Evolutionary conservation across 2,329 filamentous ascomycete species (phyloP).

Genomic region (Pseudogymnoascus sp.): DNA sequence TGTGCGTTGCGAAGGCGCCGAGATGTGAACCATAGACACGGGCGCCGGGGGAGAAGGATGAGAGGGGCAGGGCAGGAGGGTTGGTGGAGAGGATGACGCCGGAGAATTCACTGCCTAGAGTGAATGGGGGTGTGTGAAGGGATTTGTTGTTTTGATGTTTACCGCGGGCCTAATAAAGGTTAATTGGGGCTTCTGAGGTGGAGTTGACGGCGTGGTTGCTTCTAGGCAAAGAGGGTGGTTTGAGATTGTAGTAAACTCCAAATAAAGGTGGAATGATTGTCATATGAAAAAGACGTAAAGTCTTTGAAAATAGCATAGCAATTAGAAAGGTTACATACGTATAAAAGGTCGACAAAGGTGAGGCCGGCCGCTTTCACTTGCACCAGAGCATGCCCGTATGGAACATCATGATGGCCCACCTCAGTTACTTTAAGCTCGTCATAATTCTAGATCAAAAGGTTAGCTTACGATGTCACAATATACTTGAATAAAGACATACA

Average conservation of each 20-base stretch:
- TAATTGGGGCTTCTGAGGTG: not conserved
- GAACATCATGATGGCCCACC: constrained; percentile 27
- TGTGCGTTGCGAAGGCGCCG: constrained; percentile 45
- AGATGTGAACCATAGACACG: constrained; percentile 44
- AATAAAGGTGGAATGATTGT: not conserved
- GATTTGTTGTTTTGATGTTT: constrained; percentile 51
- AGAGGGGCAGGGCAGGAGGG: constrained; percentile 28
- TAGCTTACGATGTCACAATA: constrained; percentile 14
- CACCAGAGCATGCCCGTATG: constrained; percentile 33
- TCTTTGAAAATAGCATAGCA: not conserved
- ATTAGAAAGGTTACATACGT: constrained; percentile 27
- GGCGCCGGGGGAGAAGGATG: constrained; percentile 36
- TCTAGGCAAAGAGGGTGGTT: not conserved
- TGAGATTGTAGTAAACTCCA: not conserved
- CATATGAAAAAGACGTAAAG: not conserved
- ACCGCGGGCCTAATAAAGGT: constrained; percentile 35
- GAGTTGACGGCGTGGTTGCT: not conserved
- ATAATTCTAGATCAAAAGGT: constrained; percentile 17
- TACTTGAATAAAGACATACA: constrained; percentile 19
- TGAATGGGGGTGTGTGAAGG: constrained; percentile 49
- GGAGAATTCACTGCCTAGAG: constrained; percentile 51
- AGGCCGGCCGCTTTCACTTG: constrained; percentile 46
- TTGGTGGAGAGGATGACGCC: constrained; percentile 42
- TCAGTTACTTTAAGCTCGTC: constrained; percentile 27
- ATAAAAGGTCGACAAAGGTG: constrained; percentile 53